Conservation (phyloP, 345 rosid genomes). For the Lumnitzera racemosa region DNA sequence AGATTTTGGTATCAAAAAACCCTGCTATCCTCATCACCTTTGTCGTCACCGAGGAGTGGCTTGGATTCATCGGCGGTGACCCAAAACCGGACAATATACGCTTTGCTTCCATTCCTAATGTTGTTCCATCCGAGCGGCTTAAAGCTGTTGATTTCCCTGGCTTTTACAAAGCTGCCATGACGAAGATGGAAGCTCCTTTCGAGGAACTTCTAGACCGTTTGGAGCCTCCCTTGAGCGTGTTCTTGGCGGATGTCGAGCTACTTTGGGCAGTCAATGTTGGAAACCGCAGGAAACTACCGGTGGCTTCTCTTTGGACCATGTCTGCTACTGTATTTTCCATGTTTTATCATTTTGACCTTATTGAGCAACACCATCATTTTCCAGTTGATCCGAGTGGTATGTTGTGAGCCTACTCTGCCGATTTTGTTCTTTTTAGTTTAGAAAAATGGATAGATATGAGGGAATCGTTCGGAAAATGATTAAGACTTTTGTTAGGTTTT, state of each 20-base stretch:
- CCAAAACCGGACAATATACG: conserved; percentile 11
- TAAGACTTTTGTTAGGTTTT: background rate
- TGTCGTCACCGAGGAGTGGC: conserved; percentile 30
- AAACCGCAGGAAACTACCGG: conserved; percentile 32
- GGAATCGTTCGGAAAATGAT: background rate
- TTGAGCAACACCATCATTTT: conserved; percentile 9
- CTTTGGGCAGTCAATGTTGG: conserved; percentile 25
- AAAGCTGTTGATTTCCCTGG: conserved; percentile 11
- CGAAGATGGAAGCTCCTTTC: conserved; percentile 20
- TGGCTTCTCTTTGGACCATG: conserved; percentile 37
- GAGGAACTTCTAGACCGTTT: conserved; percentile 24
- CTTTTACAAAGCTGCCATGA: conserved; percentile 13
- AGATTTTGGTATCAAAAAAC: conserved; percentile 14
- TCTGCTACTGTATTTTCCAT: conserved; percentile 30
- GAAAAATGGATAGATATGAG: background rate
- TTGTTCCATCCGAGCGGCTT: conserved; percentile 22
- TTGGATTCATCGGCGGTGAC: conserved; percentile 10
- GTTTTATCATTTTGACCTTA: conserved; percentile 23
- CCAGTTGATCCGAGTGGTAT: conserved; percentile 22
- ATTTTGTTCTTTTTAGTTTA: background rate
- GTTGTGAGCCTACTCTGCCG: background rate
- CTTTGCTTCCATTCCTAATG: conserved; percentile 17
- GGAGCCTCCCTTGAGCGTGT: conserved; percentile 19
- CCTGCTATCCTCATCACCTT: conserved; percentile 16
- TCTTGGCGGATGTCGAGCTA: conserved; percentile 30